phyloP scores from a whole-genome alignment of 2,329 filamentous ascomycete species.

The Colletotrichum lindemuthianum region DNA sequence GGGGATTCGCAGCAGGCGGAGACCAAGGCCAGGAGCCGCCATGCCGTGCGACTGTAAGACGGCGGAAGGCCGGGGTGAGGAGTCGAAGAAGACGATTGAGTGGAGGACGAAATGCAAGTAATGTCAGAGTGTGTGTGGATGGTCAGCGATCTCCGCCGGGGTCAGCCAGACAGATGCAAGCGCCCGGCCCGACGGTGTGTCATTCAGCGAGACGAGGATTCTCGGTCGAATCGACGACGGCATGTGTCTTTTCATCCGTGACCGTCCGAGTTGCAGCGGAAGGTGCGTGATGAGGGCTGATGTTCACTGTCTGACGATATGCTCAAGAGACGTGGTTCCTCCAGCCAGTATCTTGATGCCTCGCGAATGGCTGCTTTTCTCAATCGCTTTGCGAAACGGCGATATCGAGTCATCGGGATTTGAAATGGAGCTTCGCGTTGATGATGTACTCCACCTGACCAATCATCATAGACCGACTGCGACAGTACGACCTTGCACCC shows the following conservation, averaged over 20 bases:
- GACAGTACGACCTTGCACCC: conserved; percentile 5
- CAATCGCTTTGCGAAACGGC: too few species aligned
- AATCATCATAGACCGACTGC: conserved; percentile 7
- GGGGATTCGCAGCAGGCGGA: conserved; percentile 23
- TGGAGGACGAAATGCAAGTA: conserved; percentile 28
- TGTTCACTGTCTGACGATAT: too few species aligned
- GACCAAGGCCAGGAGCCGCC: conserved; percentile 32
- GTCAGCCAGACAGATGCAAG: conserved; percentile 30
- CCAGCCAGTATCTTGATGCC: too few species aligned
- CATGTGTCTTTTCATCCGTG: too few species aligned
- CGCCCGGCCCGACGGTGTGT: conserved; percentile 27
- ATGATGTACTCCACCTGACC: not conserved
- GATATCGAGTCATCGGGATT: not conserved
- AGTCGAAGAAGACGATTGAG: conserved; percentile 21
- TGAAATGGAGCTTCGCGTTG: conserved; percentile 30
- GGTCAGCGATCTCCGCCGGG: conserved; percentile 30
- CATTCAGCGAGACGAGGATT: too few species aligned
- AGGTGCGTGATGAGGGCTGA: too few species aligned
- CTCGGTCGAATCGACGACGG: too few species aligned
- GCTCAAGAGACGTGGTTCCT: too few species aligned
- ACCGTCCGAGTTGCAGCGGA: too few species aligned
- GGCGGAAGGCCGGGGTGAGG: conserved; percentile 4
- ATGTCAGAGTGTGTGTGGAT: conserved; percentile 20
- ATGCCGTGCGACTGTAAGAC: conserved; percentile 26
- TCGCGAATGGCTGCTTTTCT: too few species aligned